Evolutionary conservation across 108 stramenopile genomes (phyloP).

Genomic region (Conticribra weissflogii): DNA sequence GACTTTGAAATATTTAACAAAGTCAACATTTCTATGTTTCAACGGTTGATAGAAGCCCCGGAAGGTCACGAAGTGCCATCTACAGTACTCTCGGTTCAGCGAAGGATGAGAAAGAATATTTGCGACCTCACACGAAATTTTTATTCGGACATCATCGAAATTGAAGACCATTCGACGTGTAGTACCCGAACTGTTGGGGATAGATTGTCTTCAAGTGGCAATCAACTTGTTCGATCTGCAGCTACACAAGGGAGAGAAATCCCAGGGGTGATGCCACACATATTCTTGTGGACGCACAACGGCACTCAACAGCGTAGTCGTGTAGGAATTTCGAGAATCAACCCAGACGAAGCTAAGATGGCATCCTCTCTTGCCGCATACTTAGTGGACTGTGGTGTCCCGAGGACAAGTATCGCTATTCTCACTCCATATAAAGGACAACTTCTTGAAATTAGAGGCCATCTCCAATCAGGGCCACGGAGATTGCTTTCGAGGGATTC

Average conservation of each 20-base stretch:
- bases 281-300: slow-evolving; percentile 48
- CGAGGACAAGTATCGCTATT: slow-evolving; percentile 42
- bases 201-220: background rate
- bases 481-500: slow-evolving; percentile 26
- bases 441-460: slow-evolving; percentile 40
- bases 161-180: slow-evolving; percentile 44
- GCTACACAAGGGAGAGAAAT: slow-evolving; percentile 39
- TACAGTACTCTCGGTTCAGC: slow-evolving; percentile 46
- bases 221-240: background rate
- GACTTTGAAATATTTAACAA: slow-evolving; percentile 42
- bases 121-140: slow-evolving; percentile 47
- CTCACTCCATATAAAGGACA: slow-evolving; percentile 58
- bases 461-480: slow-evolving; percentile 13
- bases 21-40: slow-evolving; percentile 53
- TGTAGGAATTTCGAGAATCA: slow-evolving; percentile 25
- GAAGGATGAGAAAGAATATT: slow-evolving; percentile 54
- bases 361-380: slow-evolving; percentile 21
- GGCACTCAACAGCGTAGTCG: slow-evolving; percentile 24
- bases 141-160: slow-evolving; percentile 36
- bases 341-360: slow-evolving; percentile 36
- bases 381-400: slow-evolving; percentile 46
- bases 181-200: slow-evolving; percentile 20
- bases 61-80: slow-evolving; percentile 42
- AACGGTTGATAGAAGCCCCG: slow-evolving; percentile 41
- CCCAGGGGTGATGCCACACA: slow-evolving; percentile 43